phyloP scores from a whole-genome alignment of 106 monocot genomes.

The Dendrobium chrysotoxum region DNA sequence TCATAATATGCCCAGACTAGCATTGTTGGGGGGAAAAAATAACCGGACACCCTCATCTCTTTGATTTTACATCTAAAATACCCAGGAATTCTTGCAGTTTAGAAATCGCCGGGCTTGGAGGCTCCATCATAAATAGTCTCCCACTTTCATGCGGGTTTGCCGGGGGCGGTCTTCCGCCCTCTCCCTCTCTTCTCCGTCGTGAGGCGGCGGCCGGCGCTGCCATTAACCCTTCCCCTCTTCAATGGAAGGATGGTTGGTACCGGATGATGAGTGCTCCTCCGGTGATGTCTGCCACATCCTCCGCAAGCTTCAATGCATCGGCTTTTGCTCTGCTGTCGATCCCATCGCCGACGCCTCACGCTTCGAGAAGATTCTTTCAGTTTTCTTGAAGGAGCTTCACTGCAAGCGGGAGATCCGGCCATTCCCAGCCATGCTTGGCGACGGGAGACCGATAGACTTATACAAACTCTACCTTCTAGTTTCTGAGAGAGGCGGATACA shows the following conservation, averaged over 20 bases:
- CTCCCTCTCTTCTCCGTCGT: conserved; percentile 4
- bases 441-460: conserved; percentile 43
- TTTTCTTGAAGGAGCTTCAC: conserved; percentile 42
- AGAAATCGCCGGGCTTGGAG: neutral
- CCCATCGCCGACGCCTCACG: neutral
- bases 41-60: neutral
- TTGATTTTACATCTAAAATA: neutral
- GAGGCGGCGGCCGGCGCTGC: neutral
- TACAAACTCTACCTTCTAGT: conserved; percentile 34
- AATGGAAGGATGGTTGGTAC: conserved; percentile 24
- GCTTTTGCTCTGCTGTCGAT: conserved; percentile 46
- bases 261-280: conserved; percentile 7
- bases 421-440: conserved; percentile 40
- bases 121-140: neutral
- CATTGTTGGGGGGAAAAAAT: neutral
- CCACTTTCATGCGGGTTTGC: neutral
- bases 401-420: conserved; percentile 23
- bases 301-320: conserved; percentile 44
- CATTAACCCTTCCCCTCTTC: neutral
- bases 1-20: neutral
- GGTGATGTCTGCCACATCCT: conserved; percentile 29
- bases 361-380: conserved; percentile 42
- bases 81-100: neutral
- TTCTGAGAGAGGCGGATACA: conserved; percentile 37
- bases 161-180: neutral